phyloP scores from a whole-genome alignment of 169 alveolate species.

The Cryptosporidium andersoni region DNA sequence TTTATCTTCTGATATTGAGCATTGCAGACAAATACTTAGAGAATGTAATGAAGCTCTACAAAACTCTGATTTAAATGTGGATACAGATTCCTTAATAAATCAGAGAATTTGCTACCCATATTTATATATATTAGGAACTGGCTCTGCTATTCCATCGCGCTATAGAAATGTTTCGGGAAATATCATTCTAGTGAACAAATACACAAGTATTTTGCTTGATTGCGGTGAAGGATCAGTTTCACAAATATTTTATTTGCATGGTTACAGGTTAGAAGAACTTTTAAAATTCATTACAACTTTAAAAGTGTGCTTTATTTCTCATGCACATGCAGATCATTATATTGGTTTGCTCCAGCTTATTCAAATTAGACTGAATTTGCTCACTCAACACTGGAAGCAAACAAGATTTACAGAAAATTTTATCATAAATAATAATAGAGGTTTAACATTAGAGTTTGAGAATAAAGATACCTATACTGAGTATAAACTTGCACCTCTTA shows the following conservation, averaged over 20 bases:
- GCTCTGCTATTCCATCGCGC: constrained; percentile 89
- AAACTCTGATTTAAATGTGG: too few relatives aligned
- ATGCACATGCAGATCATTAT: constrained; percentile 88
- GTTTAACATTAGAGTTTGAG: background rate
- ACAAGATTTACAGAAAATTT: constrained; percentile 72
- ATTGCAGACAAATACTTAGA: too few relatives aligned
- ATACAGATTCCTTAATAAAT: too few relatives aligned
- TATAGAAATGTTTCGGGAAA: constrained; percentile 88
- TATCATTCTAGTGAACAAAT: constrained; percentile 73
- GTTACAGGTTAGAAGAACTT: constrained; percentile 16
- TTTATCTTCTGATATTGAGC: too few relatives aligned
- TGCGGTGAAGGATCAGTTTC: constrained; percentile 90
- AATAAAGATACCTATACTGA: constrained; percentile 15
- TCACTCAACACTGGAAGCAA: constrained; percentile 54
- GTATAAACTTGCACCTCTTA: background rate
- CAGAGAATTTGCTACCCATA: constrained; percentile 64
- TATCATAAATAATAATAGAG: constrained; percentile 16
- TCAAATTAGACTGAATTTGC: constrained; percentile 73
- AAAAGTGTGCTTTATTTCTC: constrained; percentile 84
- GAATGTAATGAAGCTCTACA: too few relatives aligned
- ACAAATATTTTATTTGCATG: constrained; percentile 81
- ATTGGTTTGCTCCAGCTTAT: constrained; percentile 81
- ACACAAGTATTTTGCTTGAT: constrained; percentile 84
- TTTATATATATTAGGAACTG: constrained; percentile 89
- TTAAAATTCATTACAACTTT: constrained; percentile 5